Percentiles rank a stretch among this genome's conserved stretches.
Evolutionary conservation across 176 grass and related monocot species (phyloP).

Genomic region (Bolboschoenus planiculmis): DNA sequence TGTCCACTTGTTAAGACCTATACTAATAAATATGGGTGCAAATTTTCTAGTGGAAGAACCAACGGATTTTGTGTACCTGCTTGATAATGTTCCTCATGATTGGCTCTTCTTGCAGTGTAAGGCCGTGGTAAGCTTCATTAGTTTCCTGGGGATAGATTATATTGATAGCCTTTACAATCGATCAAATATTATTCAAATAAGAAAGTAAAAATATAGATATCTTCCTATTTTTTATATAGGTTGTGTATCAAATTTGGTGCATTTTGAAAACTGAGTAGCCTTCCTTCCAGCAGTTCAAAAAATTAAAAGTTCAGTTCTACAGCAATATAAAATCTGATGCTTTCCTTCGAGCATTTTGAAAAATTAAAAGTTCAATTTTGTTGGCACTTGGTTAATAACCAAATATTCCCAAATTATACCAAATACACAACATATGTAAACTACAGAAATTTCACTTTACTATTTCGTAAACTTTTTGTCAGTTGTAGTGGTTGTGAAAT

Average conservation of each 20-base stretch:
- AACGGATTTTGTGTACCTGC: slow-evolving; percentile 77
- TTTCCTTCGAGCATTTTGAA: too few relatives aligned
- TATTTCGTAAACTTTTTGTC: background rate
- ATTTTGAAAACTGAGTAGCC: background rate
- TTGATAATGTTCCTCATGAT: slow-evolving; percentile 96
- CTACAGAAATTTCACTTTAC: background rate
- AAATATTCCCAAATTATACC: background rate
- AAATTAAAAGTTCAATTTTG: too few relatives aligned
- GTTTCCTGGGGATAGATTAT: background rate
- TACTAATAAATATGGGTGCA: slow-evolving; percentile 18
- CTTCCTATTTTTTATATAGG: background rate
- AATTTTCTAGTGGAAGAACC: slow-evolving; percentile 59
- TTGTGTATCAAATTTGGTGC: background rate
- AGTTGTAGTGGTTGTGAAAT: background rate
- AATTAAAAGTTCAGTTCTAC: background rate
- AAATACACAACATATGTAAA: background rate
- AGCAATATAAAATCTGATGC: too few relatives aligned
- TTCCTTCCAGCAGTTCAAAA: background rate
- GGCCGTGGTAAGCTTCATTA: slow-evolving; percentile 55
- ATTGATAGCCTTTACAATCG: background rate
- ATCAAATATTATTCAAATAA: background rate
- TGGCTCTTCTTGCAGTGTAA: slow-evolving; percentile 97
- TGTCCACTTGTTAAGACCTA: slow-evolving; percentile 4
- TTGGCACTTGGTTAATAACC: background rate
- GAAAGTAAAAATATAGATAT: background rate